These are phyloP conservation scores for Coemansia sp. DNA, from an alignment of 192 early-diverging fungal species.

Conservation along the genomic window DNA sequence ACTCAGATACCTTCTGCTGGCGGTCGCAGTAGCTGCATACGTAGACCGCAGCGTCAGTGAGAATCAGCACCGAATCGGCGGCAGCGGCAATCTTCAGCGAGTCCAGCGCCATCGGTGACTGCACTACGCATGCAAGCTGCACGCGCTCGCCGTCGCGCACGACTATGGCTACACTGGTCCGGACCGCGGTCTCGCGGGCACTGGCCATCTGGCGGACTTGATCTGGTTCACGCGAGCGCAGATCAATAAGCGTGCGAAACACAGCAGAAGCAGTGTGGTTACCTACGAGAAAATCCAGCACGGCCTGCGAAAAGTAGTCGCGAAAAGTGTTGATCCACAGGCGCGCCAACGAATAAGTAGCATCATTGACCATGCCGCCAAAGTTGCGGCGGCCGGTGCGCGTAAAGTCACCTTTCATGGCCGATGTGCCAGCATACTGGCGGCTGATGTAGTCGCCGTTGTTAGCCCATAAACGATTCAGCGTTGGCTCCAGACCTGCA, in stretches of 20 bases:
- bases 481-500: conserved; percentile 62
- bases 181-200: conserved; percentile 45
- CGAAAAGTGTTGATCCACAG: conserved; percentile 75
- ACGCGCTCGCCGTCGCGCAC: conserved; percentile 63
- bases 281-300: conserved; percentile 47
- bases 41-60: conserved; percentile 66
- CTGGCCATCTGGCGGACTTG: conserved; percentile 27
- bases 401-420: conserved; percentile 78
- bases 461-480: conserved; percentile 76
- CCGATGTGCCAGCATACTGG: conserved; percentile 77
- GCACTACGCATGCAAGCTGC: conserved; percentile 64
- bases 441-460: conserved; percentile 77
- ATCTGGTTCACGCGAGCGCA: conserved; percentile 47
- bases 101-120: conserved; percentile 58
- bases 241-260: conserved; percentile 45
- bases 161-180: conserved; percentile 61
- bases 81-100: conserved; percentile 46
- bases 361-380: conserved; percentile 71
- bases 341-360: conserved; percentile 71
- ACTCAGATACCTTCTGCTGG: conserved; percentile 67
- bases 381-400: conserved; percentile 74
- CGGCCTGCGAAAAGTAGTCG: conserved; percentile 67
- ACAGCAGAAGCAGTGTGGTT: conserved; percentile 33
- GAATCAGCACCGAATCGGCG: conserved; percentile 65
- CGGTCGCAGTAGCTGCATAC: conserved; percentile 69